Evolutionary conservation across 305 asterid species (phyloP).

Genomic region (Fraxinus latifolia): DNA sequence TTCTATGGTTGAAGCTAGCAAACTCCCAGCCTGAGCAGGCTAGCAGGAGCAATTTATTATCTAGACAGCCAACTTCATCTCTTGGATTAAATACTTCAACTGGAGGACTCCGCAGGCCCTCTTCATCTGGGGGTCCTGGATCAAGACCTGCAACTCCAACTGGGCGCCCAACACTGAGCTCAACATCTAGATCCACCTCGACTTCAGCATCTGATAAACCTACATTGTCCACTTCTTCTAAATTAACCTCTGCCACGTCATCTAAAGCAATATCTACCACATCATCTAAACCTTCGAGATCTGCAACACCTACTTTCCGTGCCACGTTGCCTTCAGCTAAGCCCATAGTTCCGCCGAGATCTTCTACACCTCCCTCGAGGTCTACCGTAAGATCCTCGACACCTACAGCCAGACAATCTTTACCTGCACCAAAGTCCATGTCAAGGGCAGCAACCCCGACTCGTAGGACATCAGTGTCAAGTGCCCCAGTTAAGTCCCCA

Average conservation of each 20-base stretch:
- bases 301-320: constrained; percentile 46
- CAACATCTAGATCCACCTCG: constrained; percentile 50
- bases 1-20: constrained; percentile 55
- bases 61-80: constrained; percentile 57
- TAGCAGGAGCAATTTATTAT: constrained; percentile 58
- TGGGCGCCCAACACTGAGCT: constrained; percentile 64
- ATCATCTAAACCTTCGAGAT: constrained; percentile 61
- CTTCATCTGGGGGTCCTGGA: constrained; percentile 84
- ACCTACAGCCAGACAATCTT: constrained; percentile 62
- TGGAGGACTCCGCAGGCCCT: constrained; percentile 76
- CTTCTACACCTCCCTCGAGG: constrained; percentile 80
- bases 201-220: constrained; percentile 50
- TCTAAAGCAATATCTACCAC: constrained; percentile 43
- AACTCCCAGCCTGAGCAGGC: constrained; percentile 68
- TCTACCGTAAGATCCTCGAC: constrained; percentile 72
- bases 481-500: constrained; percentile 40
- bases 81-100: constrained; percentile 68
- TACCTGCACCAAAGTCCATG: constrained; percentile 57
- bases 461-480: constrained; percentile 47
- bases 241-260: constrained; percentile 44
- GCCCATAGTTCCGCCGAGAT: constrained; percentile 64
- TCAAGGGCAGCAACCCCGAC: constrained; percentile 87
- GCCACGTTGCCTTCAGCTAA: constrained; percentile 52
- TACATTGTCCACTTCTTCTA: constrained; percentile 35
- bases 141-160: constrained; percentile 93